These are phyloP conservation scores for Penicillium pulvis DNA, from an alignment of 495 filamentous ascomycete genomes.

Conservation along the genomic window DNA sequence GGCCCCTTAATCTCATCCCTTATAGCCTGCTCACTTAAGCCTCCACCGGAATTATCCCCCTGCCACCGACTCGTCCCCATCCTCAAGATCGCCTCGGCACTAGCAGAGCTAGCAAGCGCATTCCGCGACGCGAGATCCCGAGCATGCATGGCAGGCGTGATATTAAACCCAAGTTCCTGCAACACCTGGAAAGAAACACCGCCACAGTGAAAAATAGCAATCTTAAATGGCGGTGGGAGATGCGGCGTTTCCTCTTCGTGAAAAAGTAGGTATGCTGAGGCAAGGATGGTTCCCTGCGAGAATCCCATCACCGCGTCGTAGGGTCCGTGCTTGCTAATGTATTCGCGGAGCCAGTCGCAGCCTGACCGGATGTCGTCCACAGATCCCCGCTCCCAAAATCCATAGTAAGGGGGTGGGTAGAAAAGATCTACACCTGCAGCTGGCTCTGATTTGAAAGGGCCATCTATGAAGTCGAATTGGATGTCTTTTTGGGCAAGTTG, in stretches of 20 bases:
- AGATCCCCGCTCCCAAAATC: constrained; percentile 47
- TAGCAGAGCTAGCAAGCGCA: constrained; percentile 33
- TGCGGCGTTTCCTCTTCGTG: constrained; percentile 38
- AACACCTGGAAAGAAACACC: constrained; percentile 51
- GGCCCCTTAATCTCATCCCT: constrained; percentile 40
- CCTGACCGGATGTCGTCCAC: constrained; percentile 38
- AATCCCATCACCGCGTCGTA: constrained; percentile 64
- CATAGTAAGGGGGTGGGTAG: constrained; percentile 50
- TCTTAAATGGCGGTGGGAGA: constrained; percentile 53
- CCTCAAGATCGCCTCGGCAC: constrained; percentile 29
- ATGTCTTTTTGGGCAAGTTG: constrained; percentile 36
- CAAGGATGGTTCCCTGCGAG: constrained; percentile 59
- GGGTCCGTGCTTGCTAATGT: constrained; percentile 53
- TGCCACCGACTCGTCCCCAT: constrained; percentile 34
- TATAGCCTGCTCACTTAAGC: constrained; percentile 56
- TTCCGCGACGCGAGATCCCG: constrained; percentile 34
- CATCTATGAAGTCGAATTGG: constrained; percentile 61
- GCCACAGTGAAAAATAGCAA: constrained; percentile 62
- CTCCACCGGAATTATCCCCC: constrained; percentile 20
- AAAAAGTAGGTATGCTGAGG: constrained; percentile 45
- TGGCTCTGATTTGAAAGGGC: constrained; percentile 40
- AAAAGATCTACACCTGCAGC: constrained; percentile 58
- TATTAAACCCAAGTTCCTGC: constrained; percentile 49
- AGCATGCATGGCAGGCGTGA: constrained; percentile 44
- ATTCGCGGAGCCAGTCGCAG: constrained; percentile 48